Evolutionary conservation across 768 basidiomycete species (phyloP).

Genomic region (Leccinum obscurum): DNA sequence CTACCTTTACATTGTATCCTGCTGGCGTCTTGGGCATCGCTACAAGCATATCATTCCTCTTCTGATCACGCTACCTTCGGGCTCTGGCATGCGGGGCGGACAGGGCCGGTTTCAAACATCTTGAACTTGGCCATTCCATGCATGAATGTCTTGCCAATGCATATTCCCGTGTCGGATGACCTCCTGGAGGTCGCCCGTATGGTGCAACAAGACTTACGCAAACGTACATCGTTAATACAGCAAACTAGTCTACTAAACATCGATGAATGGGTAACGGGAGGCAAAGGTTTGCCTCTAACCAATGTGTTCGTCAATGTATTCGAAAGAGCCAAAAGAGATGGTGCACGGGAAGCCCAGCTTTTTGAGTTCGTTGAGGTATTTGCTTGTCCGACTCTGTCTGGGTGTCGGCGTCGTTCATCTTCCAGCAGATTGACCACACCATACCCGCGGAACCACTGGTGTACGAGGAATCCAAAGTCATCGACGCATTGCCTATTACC

Average conservation of each 20-base stretch:
- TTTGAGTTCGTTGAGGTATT: slow-evolving; percentile 39
- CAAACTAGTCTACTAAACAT: slow-evolving; percentile 41
- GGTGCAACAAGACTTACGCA: slow-evolving; percentile 38
- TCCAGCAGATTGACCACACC: slow-evolving; percentile 36
- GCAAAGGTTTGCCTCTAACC: slow-evolving; percentile 33
- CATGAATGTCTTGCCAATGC: slow-evolving; percentile 44
- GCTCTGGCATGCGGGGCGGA: slow-evolving; percentile 49
- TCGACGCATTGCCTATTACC: slow-evolving; percentile 22
- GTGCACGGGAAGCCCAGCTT: slow-evolving; percentile 15
- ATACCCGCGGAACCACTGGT: slow-evolving; percentile 26
- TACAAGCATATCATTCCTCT: slow-evolving; percentile 35
- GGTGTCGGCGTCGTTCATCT: not conserved
- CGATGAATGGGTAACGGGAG: slow-evolving; percentile 37
- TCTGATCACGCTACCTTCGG: slow-evolving; percentile 39
- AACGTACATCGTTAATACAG: slow-evolving; percentile 40
- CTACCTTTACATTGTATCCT: slow-evolving; percentile 43
- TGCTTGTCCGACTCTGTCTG: not conserved
- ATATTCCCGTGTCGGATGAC: slow-evolving; percentile 24
- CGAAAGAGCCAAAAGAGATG: slow-evolving; percentile 32
- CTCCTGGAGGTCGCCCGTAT: slow-evolving; percentile 31
- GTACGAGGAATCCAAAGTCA: slow-evolving; percentile 11
- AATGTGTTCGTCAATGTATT: slow-evolving; percentile 49
- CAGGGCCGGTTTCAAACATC: slow-evolving; percentile 34
- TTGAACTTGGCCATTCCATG: slow-evolving; percentile 45
- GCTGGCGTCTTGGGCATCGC: slow-evolving; percentile 44